Base-by-base conservation (phyloP, 163 green algal genomes). In the Chlamydomonas reinhardtii region DNA sequence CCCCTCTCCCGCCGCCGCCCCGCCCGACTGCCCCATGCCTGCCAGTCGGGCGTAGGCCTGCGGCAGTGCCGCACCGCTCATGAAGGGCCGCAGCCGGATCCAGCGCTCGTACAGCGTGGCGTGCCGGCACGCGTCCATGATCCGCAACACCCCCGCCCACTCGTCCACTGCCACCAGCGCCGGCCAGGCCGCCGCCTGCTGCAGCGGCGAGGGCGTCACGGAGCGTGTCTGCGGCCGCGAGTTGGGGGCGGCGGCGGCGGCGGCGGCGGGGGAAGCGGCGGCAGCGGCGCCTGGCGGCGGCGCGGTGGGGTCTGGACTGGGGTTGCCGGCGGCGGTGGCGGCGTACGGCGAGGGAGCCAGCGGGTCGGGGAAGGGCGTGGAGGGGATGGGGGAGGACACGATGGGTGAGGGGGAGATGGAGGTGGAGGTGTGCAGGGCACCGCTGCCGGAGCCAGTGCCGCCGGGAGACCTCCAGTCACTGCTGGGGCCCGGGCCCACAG, bases 41-140 rank as follows among this genome's bases (percentile, higher is more conserved):
- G 35, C 3, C 35, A 59, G 35, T 17, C 20, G 22, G 70, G n/a
- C 35, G 76, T 83, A 74, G 35, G 62, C 34, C 31, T 35, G 34
- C 9, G 76, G 61, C 62, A 20, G 20, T 17, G 79, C 34, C 0
- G 68, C 15, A 9, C 79, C 79, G 39, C 29, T 85, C 79, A 85
- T 85, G 27, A 85, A 5, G 48, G 79, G 79, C 79, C 79, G 80
- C 14, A 87, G 81, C 56, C 59, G 35, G 12, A 81, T 61, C 81
- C 81, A 87, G 32, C 56, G 56, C 31, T 73, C 70, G 70, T 81
- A 76, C 70, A 87, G 70, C 20, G 54, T 19, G 0, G 56, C 70
- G 34, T 87, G 81, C 15, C 81, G 70, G 81, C 81, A 81, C 25
- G 71, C 70, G 37, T 87, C 81, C 81, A 87, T 87, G 37, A 79